phyloP scores from a whole-genome alignment of 2,329 filamentous ascomycete genomes.

The Sporothrix euskadiensis region DNA sequence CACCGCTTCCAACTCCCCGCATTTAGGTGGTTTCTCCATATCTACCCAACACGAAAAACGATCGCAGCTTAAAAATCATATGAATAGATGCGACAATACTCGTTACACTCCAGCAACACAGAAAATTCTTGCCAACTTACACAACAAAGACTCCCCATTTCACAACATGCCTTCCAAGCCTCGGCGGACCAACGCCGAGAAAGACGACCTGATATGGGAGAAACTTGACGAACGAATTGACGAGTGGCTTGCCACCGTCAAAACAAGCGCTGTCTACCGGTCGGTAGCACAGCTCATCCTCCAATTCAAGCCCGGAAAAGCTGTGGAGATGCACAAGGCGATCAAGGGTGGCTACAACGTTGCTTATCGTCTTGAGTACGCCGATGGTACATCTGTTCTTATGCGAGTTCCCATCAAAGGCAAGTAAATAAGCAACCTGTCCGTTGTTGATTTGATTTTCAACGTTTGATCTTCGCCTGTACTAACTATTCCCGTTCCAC shows the following conservation, averaged over 20 bases:
- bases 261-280: background rate
- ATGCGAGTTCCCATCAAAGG: conserved; percentile 36
- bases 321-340: conserved; percentile 34
- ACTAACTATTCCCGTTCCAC: conserved; percentile 36
- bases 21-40: too few species aligned
- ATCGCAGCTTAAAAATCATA: too few species aligned
- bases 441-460: too few species aligned
- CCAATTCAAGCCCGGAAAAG: conserved; percentile 30
- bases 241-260: background rate
- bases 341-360: conserved; percentile 39
- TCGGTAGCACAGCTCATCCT: background rate
- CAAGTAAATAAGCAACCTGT: background rate
- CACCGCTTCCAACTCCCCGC: background rate
- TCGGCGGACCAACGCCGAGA: background rate
- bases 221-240: conserved; percentile 1
- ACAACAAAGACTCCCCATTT: background rate
- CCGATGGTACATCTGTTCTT: conserved; percentile 38
- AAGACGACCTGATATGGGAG: conserved; percentile 15
- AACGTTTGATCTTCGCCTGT: too few species aligned
- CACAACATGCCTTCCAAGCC: background rate
- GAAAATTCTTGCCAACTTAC: background rate
- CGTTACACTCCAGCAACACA: too few species aligned
- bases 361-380: conserved; percentile 39
- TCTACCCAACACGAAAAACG: too few species aligned
- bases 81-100: too few species aligned